Evolutionary conservation across 2,329 filamentous ascomycete genomes (phyloP), one percentile per base, ranked within the genome.

Genomic region (Sporothrix schenckii): DNA sequence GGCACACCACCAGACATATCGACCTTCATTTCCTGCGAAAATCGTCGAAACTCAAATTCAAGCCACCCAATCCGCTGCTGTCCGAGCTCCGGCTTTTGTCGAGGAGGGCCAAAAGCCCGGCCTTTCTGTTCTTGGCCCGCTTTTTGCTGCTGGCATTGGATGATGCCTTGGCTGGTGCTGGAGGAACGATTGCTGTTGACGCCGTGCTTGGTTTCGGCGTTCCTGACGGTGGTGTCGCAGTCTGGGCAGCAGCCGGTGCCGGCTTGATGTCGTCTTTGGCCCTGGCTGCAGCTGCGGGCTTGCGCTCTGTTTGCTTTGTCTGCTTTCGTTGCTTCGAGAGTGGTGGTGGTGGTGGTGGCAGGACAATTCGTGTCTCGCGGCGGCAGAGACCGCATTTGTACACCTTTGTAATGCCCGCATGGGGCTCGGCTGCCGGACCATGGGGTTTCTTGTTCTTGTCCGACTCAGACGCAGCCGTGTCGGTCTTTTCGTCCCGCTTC

Each of bases 101-200:
- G n/a, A 91, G 80, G 53, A 91, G 77, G 66, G 88, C 88, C 76
- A 90, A 87, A n/a, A 92, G 80, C 0, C 87, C 88, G 47, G 87
- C 86, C 78, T 90, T 91, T 72, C 88, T 83, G 72, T 81, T 86
- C 79, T 88, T 91, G 44, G 88, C 86, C 66, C 88, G 83, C 80
- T 89, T 90, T 79, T 88, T 89, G 80, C 70, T 71, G 47, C 24
- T 70, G 61, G 72, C 63, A 30, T 71, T 71, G 24, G 67, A 44
- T 0, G 71, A 52, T 1, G 63, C 61, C n/a, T 63, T 68, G 58
- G 72, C 56, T n/a, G 61, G 30, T 14, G 70, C 66, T 5, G 72
- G 27, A 30, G 68, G 21, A 9, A 61, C 56, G 4, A 21, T 1
- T 50, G 58, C 1, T 6, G 70, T 14, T 44, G 41, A 3, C 41